Evolutionary conservation across 2,329 filamentous ascomycete species (phyloP).

Genomic region (Aspergillus phoenicis): DNA sequence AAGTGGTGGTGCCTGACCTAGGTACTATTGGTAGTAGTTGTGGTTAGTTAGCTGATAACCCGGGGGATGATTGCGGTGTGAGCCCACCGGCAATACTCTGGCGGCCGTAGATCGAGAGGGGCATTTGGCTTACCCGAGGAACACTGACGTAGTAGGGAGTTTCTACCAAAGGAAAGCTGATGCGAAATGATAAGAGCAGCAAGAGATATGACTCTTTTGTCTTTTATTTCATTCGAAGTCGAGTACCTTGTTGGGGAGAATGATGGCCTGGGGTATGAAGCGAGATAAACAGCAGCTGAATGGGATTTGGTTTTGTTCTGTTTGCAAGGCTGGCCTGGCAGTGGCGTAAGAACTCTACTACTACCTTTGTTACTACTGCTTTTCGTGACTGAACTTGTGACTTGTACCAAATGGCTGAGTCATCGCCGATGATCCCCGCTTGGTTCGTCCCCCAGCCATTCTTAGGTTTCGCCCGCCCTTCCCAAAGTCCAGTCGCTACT

Average conservation of each 20-base stretch:
- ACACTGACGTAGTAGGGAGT: background rate
- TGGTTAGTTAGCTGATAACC: slow-evolving; percentile 21
- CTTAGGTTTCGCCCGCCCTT: slow-evolving; percentile 9
- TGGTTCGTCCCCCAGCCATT: slow-evolving; percentile 15
- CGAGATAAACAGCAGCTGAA: too few relatives aligned
- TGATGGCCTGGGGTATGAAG: too few relatives aligned
- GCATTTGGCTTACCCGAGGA: background rate
- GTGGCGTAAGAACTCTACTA: background rate
- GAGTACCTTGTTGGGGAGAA: background rate
- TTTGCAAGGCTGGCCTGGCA: slow-evolving; percentile 19
- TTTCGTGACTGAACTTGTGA: background rate
- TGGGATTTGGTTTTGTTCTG: slow-evolving; percentile 17
- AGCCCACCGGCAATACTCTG: background rate
- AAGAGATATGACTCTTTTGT: background rate
- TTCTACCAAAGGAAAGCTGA: background rate
- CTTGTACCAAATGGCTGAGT: slow-evolving; percentile 20
- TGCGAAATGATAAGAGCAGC: background rate
- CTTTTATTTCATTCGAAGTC: background rate
- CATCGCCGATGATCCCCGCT: slow-evolving; percentile 27
- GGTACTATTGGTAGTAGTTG: background rate
- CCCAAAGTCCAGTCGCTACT: slow-evolving; percentile 8
- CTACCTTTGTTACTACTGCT: background rate
- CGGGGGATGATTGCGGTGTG: slow-evolving; percentile 24
- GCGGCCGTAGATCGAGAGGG: background rate
- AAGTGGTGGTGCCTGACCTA: background rate